Conservation (phyloP, 495 filamentous ascomycete genomes). For the Neurospora tetraspora region DNA sequence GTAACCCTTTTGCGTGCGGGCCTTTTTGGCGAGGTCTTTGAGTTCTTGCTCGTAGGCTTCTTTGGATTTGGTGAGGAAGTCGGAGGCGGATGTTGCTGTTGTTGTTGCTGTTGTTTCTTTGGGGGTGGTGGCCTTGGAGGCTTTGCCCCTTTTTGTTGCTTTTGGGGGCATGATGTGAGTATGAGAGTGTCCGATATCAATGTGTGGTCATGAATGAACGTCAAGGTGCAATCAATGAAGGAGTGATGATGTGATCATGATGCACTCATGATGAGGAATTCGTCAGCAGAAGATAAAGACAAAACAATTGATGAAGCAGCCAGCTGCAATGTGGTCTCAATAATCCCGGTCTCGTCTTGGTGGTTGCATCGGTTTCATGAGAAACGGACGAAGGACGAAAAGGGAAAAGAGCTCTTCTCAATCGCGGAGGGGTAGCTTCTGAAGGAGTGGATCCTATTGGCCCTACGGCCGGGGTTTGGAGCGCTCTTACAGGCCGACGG, state of each 20-base stretch:
- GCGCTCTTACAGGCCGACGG: neutral
- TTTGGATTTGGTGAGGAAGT: neutral
- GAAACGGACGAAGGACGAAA: neutral
- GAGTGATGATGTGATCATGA: neutral
- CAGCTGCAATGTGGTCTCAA: slow-evolving; percentile 10
- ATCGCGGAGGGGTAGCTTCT: neutral
- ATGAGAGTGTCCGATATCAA: too few relatives aligned
- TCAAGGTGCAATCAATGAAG: too few relatives aligned
- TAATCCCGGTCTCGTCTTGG: neutral
- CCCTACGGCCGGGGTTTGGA: neutral
- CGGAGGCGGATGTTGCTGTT: neutral
- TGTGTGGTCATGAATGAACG: too few relatives aligned
- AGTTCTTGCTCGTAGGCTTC: slow-evolving; percentile 43
- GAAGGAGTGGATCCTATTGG: neutral
- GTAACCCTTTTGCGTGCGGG: slow-evolving; percentile 30
- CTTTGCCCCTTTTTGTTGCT: neutral
- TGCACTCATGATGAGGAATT: neutral
- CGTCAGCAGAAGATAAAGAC: neutral
- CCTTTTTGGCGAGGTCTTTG: slow-evolving; percentile 37
- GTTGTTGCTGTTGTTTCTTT: neutral
- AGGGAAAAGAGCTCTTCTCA: neutral
- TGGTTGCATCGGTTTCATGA: neutral
- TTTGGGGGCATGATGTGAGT: neutral
- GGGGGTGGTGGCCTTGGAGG: neutral
- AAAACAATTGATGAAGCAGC: neutral